These are phyloP conservation scores for Panaeolus papilionaceus DNA, from an alignment of 768 basidiomycete genomes.

Conservation along the genomic window DNA sequence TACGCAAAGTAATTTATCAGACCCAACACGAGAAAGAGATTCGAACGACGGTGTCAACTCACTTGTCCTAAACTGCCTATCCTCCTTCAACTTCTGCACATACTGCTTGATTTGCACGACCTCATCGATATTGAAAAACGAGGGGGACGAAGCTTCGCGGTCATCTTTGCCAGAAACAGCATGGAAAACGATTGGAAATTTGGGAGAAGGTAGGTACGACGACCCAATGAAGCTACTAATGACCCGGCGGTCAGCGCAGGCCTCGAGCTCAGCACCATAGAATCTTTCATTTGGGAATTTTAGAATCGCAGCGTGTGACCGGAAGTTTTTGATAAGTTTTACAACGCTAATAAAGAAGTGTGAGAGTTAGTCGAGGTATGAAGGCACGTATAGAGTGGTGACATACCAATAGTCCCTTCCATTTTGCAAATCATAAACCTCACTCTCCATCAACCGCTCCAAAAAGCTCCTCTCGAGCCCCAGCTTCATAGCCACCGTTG, in stretches of 20 bases:
- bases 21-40: not conserved
- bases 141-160: slow-evolving; percentile 70
- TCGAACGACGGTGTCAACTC: slow-evolving; percentile 21
- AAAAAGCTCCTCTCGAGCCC: slow-evolving; percentile 69
- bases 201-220: slow-evolving; percentile 45
- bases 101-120: slow-evolving; percentile 59
- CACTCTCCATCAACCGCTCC: slow-evolving; percentile 60
- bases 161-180: slow-evolving; percentile 64
- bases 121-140: slow-evolving; percentile 75
- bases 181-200: slow-evolving; percentile 71
- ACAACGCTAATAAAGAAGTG: slow-evolving; percentile 50
- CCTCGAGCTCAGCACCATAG: slow-evolving; percentile 59
- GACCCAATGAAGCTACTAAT: slow-evolving; percentile 48
- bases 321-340: slow-evolving; percentile 68
- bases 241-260: slow-evolving; percentile 46
- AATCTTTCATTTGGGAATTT: slow-evolving; percentile 67
- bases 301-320: slow-evolving; percentile 67
- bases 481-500: slow-evolving; percentile 57
- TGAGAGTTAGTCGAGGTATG: not conserved
- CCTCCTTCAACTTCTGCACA: slow-evolving; percentile 41
- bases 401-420: slow-evolving; percentile 30
- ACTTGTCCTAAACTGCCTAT: slow-evolving; percentile 49
- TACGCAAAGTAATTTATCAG: slow-evolving; percentile 25
- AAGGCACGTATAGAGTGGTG: slow-evolving; percentile 14
- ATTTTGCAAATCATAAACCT: slow-evolving; percentile 43